phyloP scores from a whole-genome alignment of 2,329 filamentous ascomycete species.

The Ilyonectria sp. region DNA sequence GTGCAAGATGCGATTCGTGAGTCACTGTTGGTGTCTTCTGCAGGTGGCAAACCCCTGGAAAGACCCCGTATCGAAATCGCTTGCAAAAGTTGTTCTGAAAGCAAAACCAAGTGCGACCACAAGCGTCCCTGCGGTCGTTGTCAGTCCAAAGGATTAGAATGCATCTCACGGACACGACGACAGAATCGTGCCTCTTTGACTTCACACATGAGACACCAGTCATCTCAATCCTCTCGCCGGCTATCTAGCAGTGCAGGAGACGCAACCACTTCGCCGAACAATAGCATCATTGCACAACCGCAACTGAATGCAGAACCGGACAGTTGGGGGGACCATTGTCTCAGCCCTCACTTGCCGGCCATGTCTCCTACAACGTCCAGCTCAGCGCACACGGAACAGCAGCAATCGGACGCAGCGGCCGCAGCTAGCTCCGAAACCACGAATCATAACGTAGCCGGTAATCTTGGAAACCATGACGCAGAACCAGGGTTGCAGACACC shows the following conservation, averaged over 20 bases:
- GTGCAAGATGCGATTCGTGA: background rate
- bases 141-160: background rate
- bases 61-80: background rate
- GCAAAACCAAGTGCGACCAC: background rate
- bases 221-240: background rate
- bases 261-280: background rate
- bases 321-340: background rate
- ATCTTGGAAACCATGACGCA: background rate
- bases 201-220: background rate
- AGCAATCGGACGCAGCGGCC: background rate
- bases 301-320: background rate
- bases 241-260: background rate
- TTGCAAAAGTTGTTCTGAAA: background rate
- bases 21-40: background rate
- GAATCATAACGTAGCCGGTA: background rate
- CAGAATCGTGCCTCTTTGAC: background rate
- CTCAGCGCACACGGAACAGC: background rate
- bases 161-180: background rate
- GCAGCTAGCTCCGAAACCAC: background rate
- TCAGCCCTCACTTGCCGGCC: background rate
- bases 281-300: background rate
- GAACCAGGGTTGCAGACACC: background rate
- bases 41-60: background rate
- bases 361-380: background rate
- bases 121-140: background rate